Conservation (phyloP, 176 grass and related monocot genomes). For the Oryza glumipatula region DNA sequence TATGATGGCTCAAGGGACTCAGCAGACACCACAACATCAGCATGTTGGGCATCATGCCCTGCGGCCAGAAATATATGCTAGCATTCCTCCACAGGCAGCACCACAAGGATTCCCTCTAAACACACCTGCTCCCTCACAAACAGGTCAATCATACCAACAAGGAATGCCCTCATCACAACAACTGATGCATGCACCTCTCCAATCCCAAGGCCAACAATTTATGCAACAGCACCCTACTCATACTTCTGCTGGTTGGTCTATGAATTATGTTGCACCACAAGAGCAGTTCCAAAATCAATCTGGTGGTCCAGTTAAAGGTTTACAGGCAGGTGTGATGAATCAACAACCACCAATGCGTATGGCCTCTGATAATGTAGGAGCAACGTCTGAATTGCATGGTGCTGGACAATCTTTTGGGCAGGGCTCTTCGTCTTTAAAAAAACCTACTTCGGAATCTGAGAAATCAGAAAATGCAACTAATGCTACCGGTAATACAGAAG, state of each 20-base stretch:
- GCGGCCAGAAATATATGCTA: conserved; percentile 44
- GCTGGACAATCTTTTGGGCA: conserved; percentile 32
- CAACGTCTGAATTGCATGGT: conserved; percentile 18
- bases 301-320: conserved; percentile 28
- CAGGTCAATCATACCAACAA: conserved; percentile 58
- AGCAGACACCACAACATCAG: conserved; percentile 53
- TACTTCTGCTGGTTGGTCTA: conserved; percentile 40
- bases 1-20: conserved; percentile 51
- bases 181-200: conserved; percentile 42
- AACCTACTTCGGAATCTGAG: conserved; percentile 25
- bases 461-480: conserved; percentile 50
- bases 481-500: conserved; percentile 30
- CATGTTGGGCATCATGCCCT: conserved; percentile 57
- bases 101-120: conserved; percentile 55
- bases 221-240: conserved; percentile 53
- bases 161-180: conserved; percentile 55
- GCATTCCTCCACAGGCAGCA: conserved; percentile 48
- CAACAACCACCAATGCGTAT: conserved; percentile 42
- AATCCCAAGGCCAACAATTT: conserved; percentile 44
- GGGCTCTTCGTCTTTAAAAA: conserved; percentile 19
- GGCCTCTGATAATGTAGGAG: conserved; percentile 1
- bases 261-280: conserved; percentile 39
- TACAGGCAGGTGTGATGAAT: conserved; percentile 27
- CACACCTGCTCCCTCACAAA: conserved; percentile 43
- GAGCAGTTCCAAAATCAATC: conserved; percentile 64